Conservation (phyloP, 2,329 filamentous ascomycete species). For the Epichloe sylvatica region DNA sequence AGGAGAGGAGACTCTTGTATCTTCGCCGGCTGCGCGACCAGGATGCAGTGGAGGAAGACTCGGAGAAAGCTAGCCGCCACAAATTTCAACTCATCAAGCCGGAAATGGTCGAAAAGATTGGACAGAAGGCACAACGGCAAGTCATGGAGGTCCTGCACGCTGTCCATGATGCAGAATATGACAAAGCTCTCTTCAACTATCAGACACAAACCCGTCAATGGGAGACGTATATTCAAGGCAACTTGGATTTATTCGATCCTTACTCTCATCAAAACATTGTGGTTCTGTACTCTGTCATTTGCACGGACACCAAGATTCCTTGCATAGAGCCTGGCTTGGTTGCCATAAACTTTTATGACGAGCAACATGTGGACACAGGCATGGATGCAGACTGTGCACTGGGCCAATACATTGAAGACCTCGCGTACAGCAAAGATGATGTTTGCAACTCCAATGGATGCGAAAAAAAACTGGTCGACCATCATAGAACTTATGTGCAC, state of each 20-base stretch:
- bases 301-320: slow-evolving; percentile 83
- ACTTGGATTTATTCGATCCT: slow-evolving; percentile 81
- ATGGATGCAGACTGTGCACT: slow-evolving; percentile 80
- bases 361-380: slow-evolving; percentile 60
- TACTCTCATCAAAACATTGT: slow-evolving; percentile 95
- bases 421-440: slow-evolving; percentile 64
- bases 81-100: slow-evolving; percentile 86
- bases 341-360: slow-evolving; percentile 84
- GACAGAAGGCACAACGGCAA: slow-evolving; percentile 66
- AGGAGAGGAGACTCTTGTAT: slow-evolving; percentile 72
- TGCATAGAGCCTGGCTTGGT: slow-evolving; percentile 86
- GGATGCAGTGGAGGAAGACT: slow-evolving; percentile 44
- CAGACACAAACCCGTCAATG: slow-evolving; percentile 88
- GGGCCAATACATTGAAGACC: slow-evolving; percentile 86
- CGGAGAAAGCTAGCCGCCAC: slow-evolving; percentile 50
- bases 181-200: slow-evolving; percentile 87
- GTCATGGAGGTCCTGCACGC: slow-evolving; percentile 89
- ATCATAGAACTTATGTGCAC: slow-evolving; percentile 94
- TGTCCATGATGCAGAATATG: slow-evolving; percentile 91
- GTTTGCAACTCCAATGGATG: slow-evolving; percentile 74
- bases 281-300: slow-evolving; percentile 85
- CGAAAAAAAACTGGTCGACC: slow-evolving; percentile 80
- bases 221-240: slow-evolving; percentile 87
- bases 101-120: slow-evolving; percentile 82
- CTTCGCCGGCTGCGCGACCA: slow-evolving; percentile 74